Percentiles rank a stretch among this genome's conserved stretches.
These are phyloP conservation scores for Laburnicola sp. DNA, from an alignment of 2,329 filamentous ascomycete species.

Conservation along the genomic window DNA sequence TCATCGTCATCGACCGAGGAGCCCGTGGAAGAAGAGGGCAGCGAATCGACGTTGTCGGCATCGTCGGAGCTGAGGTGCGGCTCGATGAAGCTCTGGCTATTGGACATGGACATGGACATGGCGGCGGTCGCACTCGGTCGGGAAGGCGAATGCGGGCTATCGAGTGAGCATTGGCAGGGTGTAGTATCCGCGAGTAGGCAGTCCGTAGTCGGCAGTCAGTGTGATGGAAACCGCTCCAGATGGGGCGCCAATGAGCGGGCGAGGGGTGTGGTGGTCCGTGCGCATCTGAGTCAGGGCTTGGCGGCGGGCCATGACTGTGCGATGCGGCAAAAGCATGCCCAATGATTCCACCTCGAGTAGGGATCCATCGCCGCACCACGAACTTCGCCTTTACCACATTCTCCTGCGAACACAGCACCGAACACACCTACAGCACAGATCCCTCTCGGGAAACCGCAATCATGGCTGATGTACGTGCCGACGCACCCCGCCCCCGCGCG, in stretches of 20 bases:
- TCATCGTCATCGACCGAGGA: conserved; percentile 61
- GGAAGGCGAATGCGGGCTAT: conserved; percentile 17
- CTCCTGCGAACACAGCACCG: not conserved
- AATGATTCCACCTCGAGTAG: not conserved
- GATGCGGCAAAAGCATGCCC: conserved; percentile 12
- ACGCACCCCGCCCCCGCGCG: conserved; percentile 27
- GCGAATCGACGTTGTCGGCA: conserved; percentile 53
- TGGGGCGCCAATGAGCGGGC: conserved; percentile 28
- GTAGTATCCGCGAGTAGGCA: not conserved
- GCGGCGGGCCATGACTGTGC: conserved; percentile 7
- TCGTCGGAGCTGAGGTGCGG: conserved; percentile 34
- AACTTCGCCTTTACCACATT: not conserved
- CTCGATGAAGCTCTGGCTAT: conserved; percentile 45
- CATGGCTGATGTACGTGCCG: conserved; percentile 55
- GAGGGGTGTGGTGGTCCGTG: conserved; percentile 14
- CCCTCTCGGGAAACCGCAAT: conserved; percentile 44
- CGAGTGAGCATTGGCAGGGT: conserved; percentile 23
- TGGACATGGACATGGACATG: conserved; percentile 40
- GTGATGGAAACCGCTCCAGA: too few relatives aligned
- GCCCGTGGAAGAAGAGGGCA: conserved; percentile 56
- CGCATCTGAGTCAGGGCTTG: conserved; percentile 17
- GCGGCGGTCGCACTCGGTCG: conserved; percentile 6
- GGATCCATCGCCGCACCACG: conserved; percentile 1
- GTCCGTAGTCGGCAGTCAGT: too few relatives aligned
- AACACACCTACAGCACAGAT: conserved; percentile 10